Base-by-base conservation (phyloP, 2,329 filamentous ascomycete genomes). In the Penicillium sp. region DNA sequence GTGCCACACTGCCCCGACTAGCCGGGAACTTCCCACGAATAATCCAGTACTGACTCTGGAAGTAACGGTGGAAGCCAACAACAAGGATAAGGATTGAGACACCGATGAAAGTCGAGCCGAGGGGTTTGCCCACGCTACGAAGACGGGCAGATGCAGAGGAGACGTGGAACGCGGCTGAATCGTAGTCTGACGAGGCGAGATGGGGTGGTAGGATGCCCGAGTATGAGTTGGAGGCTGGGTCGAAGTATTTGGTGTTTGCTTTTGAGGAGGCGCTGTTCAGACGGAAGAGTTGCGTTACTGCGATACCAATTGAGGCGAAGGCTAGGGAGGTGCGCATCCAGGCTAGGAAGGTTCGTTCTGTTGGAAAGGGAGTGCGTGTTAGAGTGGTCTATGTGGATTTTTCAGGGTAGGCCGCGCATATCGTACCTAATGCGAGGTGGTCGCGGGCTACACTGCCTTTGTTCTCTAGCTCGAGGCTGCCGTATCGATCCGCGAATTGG, bases 301-400 rank as follows among this genome's bases (percentile, higher is more conserved):
- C 86, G 44, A 88, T 86, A 53, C 86, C 86, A 66, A 88, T 88
- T 55, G 79, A 83, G 17, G 86, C 86, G 69, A 88, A 88, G 52
- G 84, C 83, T 53, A 88, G 78, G 15, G 83, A 86, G 17, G 86
- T 88, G 53, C 86, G 81, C 58, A 88, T 79, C 86, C 86, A 88
- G 61, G 86, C 86, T 42, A 88, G 79, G 72, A 88, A 88, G n/a
- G 86, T 88, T 41, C 86, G 81, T 72, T 88, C 86, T 86, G 62
- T 42, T 55, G 47, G 25, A n/a, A 35, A 48, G 13, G 19, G 3
- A 4, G 31, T 36, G 15, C 23, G 29, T 17, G 19, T 63, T 55
- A 62, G 57, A 27, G 17, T 58, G 42, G 1, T 39, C 15, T 58
- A 5, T 43, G 9, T 6, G n/a, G 17, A 12, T 6, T 29, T 19